These are phyloP conservation scores for Saccharomycopsis sp. DNA, from an alignment of 805 yeast genomes.

Conservation along the genomic window DNA sequence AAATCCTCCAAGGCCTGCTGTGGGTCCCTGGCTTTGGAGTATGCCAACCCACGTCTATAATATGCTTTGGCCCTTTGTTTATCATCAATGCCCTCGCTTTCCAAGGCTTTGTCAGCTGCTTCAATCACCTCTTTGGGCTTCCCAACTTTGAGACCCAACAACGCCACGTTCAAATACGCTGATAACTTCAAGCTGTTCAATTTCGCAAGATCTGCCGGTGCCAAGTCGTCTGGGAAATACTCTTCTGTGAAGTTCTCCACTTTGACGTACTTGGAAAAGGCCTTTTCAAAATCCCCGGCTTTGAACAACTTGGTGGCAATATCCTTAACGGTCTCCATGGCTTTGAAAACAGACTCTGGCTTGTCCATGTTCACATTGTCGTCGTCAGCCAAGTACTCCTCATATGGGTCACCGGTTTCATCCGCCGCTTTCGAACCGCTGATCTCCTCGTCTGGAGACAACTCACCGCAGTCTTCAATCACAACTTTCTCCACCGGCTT, in stretches of 20 bases:
- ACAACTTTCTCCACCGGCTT: constrained; percentile 63
- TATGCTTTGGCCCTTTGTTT: constrained; percentile 75
- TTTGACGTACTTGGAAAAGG: constrained; percentile 64
- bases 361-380: constrained; percentile 47
- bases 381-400: constrained; percentile 69
- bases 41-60: constrained; percentile 78
- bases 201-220: constrained; percentile 42
- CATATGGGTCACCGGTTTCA: constrained; percentile 79
- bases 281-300: constrained; percentile 44
- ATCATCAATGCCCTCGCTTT: constrained; percentile 47
- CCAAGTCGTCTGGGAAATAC: constrained; percentile 62
- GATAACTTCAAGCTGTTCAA: constrained; percentile 52
- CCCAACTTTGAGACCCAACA: constrained; percentile 59
- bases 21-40: constrained; percentile 51
- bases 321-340: constrained; percentile 56
- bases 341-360: constrained; percentile 60
- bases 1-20: constrained; percentile 62
- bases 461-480: constrained; percentile 68
- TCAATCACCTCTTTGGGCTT: constrained; percentile 45
- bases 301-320: constrained; percentile 74
- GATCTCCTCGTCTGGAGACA: constrained; percentile 44
- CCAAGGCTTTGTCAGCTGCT: constrained; percentile 60
- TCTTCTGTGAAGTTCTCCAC: constrained; percentile 61
- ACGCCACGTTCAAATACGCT: constrained; percentile 61
- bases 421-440: constrained; percentile 44